Base-by-base conservation (phyloP, 257 asterid genomes). In the Solanum dulcamara region DNA sequence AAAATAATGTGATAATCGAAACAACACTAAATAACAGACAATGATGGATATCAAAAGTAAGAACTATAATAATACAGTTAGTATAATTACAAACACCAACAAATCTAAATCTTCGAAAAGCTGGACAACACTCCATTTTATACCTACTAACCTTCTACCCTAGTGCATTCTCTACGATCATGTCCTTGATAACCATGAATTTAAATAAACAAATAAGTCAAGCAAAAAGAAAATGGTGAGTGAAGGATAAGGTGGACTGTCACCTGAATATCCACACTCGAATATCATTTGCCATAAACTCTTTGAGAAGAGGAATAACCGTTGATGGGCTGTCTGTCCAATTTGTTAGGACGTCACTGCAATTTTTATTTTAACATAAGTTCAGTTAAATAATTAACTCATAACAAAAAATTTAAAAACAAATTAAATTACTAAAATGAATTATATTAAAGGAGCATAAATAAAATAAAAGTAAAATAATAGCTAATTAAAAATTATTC, bases 181-280 rank as follows among this genome's bases (percentile, higher is more conserved):
- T 51, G 4, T 51, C 10, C n/a, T 51, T 51, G 9, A 1, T 51
- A 51, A 17, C 17, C n/a, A 51, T 17, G 59, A 51, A 51, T 15
- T 0, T 17, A 66, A 68, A 68, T 33, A 68, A 70, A 20, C 6
- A 64, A 17, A 28, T 13, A 2, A 70, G 2, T 44, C 32, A 26
- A 14, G 46, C 4, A 1, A 81, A 81, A 12, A 24, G 8, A 67
- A 66, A n/a, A 9, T 28, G n/a, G 11, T 2, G 10, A 44, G 20
- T 35, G 53, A 42, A 35, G 24, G 26, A 6, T 28, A 22, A 44
- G 6, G 2, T 71, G 68, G 22, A n/a, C n/a, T n/a, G n/a, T 84
- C 90, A 95, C 98, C 98, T 94, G 83, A 87, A 95, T 81, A 92
- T 85, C 96, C 98, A 93, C 51, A 94, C 94, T 75, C 98, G 97